Conservation (phyloP, 768 basidiomycete species). For the Rhodotorula graminis region DNA sequence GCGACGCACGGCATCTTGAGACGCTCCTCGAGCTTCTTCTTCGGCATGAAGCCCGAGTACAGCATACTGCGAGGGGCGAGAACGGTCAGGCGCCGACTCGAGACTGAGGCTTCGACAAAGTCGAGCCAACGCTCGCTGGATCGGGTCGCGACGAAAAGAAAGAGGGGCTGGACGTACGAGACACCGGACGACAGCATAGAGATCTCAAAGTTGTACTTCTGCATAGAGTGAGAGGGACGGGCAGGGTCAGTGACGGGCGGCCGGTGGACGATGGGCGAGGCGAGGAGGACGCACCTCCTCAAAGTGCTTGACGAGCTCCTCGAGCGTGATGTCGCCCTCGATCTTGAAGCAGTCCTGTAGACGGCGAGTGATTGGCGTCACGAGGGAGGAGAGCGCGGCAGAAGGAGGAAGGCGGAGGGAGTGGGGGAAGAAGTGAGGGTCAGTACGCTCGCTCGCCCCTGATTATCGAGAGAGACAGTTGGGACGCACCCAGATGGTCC, state of each 20-base stretch:
- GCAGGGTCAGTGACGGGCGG: too few species aligned
- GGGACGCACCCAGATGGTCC: constrained; percentile 62
- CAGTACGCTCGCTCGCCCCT: background rate
- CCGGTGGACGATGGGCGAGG: too few species aligned
- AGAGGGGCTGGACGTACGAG: background rate
- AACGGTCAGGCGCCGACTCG: constrained; percentile 46
- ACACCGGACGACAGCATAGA: constrained; percentile 74
- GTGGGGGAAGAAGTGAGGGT: background rate
- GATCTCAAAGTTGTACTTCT: constrained; percentile 74
- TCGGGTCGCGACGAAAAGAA: background rate
- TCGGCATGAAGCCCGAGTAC: constrained; percentile 88
- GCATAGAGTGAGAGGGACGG: too few species aligned
- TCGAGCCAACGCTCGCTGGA: too few species aligned
- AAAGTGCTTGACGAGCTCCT: constrained; percentile 81
- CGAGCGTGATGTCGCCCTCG: constrained; percentile 76
- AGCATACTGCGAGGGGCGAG: constrained; percentile 74
- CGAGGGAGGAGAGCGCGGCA: too few species aligned
- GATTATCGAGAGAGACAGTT: too few species aligned
- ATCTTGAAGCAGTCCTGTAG: constrained; percentile 65
- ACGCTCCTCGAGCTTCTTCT: constrained; percentile 62
- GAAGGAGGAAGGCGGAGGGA: background rate
- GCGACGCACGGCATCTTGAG: constrained; percentile 50
- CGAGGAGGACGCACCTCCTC: constrained; percentile 47
- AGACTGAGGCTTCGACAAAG: too few species aligned
- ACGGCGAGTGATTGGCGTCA: too few species aligned